Evolutionary conservation across 768 basidiomycete genomes (phyloP), one percentile per base, ranked within the genome.

Genomic region (Cystofilobasidium bisporidii): DNA sequence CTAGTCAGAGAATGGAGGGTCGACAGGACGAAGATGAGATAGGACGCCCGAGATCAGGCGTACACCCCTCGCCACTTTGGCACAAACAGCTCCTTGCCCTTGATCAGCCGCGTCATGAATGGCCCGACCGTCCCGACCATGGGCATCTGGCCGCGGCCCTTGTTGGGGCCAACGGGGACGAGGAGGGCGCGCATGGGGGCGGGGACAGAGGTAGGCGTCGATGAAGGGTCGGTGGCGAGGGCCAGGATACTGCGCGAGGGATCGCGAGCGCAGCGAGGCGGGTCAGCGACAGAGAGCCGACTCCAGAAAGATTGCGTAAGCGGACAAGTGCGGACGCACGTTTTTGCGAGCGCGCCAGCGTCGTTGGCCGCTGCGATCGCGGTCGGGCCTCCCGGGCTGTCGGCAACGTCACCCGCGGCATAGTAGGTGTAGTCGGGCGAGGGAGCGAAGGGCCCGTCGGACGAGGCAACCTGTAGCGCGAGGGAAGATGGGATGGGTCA

Each of bases 381-480:
- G 12, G 65, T 61, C 14, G 65, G 38, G 18, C 48, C 50, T 24
- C 65, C 65, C 1, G 33, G 48, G 12, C 36, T 18, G 9, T 50
- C 17, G 38, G 60, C 45, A 41, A 58, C 60, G 53, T 67, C 65
- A 14, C 65, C 65, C n/a, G 48, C 36, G 24, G 65, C 65, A 30
- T 61, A 67, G 47, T 61, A 67, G 20, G 30, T 26, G 3, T 36
- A 38, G 18, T 11, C 32, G 17, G 40, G 17, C 40, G 40, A 41
- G 9, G 11, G 6, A n/a, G 33, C 26, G 36, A 61, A 36, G 53
- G 59, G 48, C 9, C 50, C 50, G 24, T 55, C 18, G 24, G 24
- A 3, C 5, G 60, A 56, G 18, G 30, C 48, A 32, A 53, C 20
- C 32, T 50, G 32, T 32, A 33, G 18, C 33, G 30, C 15, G 20